Base-by-base conservation (phyloP, 2,329 filamentous ascomycete species). In the Colletotrichum agaves region DNA sequence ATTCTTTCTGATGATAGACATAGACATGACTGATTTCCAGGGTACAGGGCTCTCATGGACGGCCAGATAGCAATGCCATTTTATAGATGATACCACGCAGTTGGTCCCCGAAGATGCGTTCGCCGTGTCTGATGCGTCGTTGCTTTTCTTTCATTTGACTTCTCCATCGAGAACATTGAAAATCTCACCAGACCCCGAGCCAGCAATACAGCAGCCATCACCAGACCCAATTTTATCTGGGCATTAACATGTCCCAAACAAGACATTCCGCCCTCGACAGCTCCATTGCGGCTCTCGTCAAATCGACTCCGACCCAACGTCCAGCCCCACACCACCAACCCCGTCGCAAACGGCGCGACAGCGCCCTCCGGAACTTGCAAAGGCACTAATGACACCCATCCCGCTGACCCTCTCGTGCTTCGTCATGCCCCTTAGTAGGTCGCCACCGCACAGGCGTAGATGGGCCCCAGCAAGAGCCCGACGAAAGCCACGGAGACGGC, bases 381-480 rank as follows among this genome's bases (percentile, higher is more conserved):
- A 91, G 4, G 89, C 89, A 21, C 85, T 88, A 67, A 93, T 92
- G 62, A 92, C 87, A 2, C 90, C 86, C 71, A 93, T 84, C 1
- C 87, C 86, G 46, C 86, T 88, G 17, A 90, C 84, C 70, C 89
- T 87, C 63, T 92, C 82, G 43, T 84, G 80, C 15, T 86, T 80
- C 15, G 84, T 85, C 75, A 93, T 83, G 39, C 85, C 79, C 43
- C 86, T 82, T 61, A 89, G 84, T 71, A 93, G 90, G 92, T 82
- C 0, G 87, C 85, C 3, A 87, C 85, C 0, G 90, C 87, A 74
- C 91, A 94, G 0, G 93, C 92, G 74, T 94, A 97, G 4, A 97
- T 85, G 0, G 93, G 93, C 0, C 93, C 93, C 0, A 97, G 82
- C 33, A 96, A 78, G 7, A 96, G 78, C 12, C 93, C 93, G 17